phyloP scores from a whole-genome alignment of 192 early-diverging fungal genomes.

The Chytriomyces confervae region DNA sequence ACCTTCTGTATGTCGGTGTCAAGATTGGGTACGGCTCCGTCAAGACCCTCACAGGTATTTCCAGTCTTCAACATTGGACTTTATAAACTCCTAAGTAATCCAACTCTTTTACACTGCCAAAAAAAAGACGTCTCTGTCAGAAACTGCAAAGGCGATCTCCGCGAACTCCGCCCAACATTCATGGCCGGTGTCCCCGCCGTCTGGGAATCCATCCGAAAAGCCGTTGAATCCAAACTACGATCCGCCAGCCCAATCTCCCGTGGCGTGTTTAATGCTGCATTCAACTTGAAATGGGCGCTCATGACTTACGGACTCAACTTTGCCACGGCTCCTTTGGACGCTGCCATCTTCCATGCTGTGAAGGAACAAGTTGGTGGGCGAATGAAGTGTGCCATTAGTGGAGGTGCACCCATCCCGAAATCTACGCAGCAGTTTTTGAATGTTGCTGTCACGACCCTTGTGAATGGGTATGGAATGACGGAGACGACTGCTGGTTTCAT shows the following conservation, averaged over 20 bases:
- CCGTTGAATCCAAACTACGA: constrained; percentile 71
- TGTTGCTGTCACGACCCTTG: constrained; percentile 74
- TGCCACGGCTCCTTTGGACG: constrained; percentile 68
- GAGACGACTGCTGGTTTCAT: constrained; percentile 71
- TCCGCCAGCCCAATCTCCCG: constrained; percentile 59
- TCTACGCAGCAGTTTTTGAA: constrained; percentile 86
- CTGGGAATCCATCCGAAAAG: constrained; percentile 84
- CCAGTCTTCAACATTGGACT: constrained; percentile 43
- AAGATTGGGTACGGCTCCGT: constrained; percentile 67
- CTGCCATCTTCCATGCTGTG: constrained; percentile 79
- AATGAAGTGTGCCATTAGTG: constrained; percentile 76
- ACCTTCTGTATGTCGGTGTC: constrained; percentile 48
- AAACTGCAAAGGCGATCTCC: constrained; percentile 72
- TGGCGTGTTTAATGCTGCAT: constrained; percentile 78
- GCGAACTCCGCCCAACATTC: constrained; percentile 69
- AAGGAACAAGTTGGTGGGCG: constrained; percentile 80
- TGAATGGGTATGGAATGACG: constrained; percentile 86
- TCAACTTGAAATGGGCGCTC: constrained; percentile 73
- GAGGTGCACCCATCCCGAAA: constrained; percentile 84
- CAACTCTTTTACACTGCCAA: too few species aligned
- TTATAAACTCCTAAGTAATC: background rate
- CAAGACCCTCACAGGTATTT: constrained; percentile 40
- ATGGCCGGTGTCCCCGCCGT: constrained; percentile 78
- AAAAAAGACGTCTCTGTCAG: constrained; percentile 53
- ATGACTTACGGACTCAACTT: constrained; percentile 63